Evolutionary conservation across 177 flowering plant species (phyloP).

Genomic region (Vitis hybrid): DNA sequence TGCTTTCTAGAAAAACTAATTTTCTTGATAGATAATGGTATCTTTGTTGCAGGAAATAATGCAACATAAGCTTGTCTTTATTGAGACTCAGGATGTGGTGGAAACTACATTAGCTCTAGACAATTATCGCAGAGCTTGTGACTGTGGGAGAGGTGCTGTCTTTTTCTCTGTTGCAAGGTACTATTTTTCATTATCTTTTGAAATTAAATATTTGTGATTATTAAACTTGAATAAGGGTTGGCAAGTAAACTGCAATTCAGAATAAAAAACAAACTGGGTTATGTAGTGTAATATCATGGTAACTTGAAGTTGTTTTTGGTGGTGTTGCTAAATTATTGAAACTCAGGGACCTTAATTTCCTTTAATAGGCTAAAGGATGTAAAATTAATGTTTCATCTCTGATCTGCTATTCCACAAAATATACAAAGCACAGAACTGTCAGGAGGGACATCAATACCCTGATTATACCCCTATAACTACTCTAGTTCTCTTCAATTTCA

Average conservation of each 20-base stretch:
- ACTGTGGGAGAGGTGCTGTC: conserved; percentile 99
- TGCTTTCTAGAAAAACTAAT: background rate
- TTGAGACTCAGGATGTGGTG: conserved; percentile 99
- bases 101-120: conserved; percentile 98
- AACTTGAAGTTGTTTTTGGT: background rate
- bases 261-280: background rate
- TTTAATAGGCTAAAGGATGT: too few relatives aligned
- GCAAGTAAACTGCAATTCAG: background rate
- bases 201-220: background rate
- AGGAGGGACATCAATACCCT: too few relatives aligned
- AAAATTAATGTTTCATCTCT: too few relatives aligned
- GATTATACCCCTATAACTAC: too few relatives aligned
- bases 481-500: too few relatives aligned
- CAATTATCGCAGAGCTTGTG: conserved; percentile 98
- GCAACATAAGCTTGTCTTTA: conserved; percentile 97
- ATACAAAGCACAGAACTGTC: too few relatives aligned
- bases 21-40: background rate
- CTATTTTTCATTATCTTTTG: background rate
- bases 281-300: background rate
- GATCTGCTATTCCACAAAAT: too few relatives aligned
- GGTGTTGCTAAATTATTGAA: background rate
- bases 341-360: background rate
- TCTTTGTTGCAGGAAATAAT: conserved; percentile 75
- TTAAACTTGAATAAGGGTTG: too few relatives aligned
- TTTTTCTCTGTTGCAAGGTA: conserved; percentile 98